phyloP scores from a whole-genome alignment of 2,329 filamentous ascomycete genomes.

The Ophiosphaerella narmari region DNA sequence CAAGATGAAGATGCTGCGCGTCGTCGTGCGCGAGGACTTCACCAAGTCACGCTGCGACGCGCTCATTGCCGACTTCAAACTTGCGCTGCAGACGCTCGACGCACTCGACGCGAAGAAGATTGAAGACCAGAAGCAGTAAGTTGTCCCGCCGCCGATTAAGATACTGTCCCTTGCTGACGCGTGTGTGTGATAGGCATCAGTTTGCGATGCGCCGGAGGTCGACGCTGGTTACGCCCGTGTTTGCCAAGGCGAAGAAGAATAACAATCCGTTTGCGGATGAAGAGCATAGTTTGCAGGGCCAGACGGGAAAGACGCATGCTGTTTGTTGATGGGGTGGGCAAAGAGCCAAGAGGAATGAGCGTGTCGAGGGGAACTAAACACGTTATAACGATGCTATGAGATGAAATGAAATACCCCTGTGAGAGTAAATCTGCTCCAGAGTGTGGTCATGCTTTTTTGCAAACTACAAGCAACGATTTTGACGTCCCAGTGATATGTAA shows the following conservation, averaged over 20 bases:
- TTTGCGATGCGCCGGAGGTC: constrained; percentile 32
- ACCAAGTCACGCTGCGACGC: constrained; percentile 79
- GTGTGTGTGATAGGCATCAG: constrained; percentile 14
- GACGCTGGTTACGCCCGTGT: constrained; percentile 31
- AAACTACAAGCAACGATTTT: no score
- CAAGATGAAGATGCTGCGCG: constrained; percentile 84
- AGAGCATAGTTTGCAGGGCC: constrained; percentile 89
- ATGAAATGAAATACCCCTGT: no score
- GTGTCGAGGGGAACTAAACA: no score
- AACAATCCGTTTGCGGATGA: constrained; percentile 66
- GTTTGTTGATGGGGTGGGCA: constrained; percentile 64
- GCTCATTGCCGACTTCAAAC: constrained; percentile 76
- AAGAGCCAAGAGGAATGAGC: no score
- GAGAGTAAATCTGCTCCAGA: no score
- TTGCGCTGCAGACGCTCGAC: constrained; percentile 72
- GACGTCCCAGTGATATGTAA: no score
- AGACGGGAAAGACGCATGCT: constrained; percentile 87
- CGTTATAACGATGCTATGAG: no score
- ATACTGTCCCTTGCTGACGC: not conserved
- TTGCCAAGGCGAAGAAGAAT: constrained; percentile 38
- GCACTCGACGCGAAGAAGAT: constrained; percentile 75
- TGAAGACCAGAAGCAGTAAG: constrained; percentile 68
- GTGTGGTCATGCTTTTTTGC: no score
- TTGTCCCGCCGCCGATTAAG: not conserved
- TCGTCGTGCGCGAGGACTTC: constrained; percentile 94